phyloP scores from a whole-genome alignment of 2,329 filamentous ascomycete species.

The Cladophialophora psammophila region DNA sequence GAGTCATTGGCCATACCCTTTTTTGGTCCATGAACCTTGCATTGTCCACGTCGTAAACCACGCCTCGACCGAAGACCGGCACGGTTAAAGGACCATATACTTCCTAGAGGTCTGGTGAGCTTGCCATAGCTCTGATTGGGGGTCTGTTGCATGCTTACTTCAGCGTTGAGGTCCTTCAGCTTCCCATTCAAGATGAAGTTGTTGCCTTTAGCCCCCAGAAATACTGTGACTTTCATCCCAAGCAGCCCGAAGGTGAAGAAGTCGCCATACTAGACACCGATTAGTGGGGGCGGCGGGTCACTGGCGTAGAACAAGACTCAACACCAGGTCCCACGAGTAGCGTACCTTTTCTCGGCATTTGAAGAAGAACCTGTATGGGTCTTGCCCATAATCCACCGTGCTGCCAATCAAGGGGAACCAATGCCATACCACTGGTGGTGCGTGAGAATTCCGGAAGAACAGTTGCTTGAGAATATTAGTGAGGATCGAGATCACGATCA shows the following conservation, averaged over 20 bases:
- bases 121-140: not conserved
- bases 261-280: slow-evolving; percentile 73
- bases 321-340: not conserved
- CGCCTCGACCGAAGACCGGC: slow-evolving; percentile 79
- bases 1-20: slow-evolving; percentile 65
- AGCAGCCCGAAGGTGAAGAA: slow-evolving; percentile 89
- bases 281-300: not conserved
- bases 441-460: slow-evolving; percentile 28
- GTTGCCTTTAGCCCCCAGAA: slow-evolving; percentile 80
- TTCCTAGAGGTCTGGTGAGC: slow-evolving; percentile 54
- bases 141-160: slow-evolving; percentile 48
- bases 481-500: slow-evolving; percentile 25
- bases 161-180: slow-evolving; percentile 85
- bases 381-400: slow-evolving; percentile 93
- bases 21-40: slow-evolving; percentile 96
- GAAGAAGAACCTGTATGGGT: slow-evolving; percentile 71
- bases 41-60: slow-evolving; percentile 91
- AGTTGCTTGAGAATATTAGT: slow-evolving; percentile 38
- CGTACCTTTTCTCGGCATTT: slow-evolving; percentile 74
- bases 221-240: slow-evolving; percentile 88
- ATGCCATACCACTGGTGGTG: slow-evolving; percentile 68
- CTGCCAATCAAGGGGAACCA: slow-evolving; percentile 79
- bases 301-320: not conserved
- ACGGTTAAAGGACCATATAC: slow-evolving; percentile 80
- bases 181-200: slow-evolving; percentile 93